A percentile compares a stretch with the other conserved stretches of the same genome.
Conservation (phyloP, 108 stramenopile species). For the Phaeodactylum tricornutum region DNA sequence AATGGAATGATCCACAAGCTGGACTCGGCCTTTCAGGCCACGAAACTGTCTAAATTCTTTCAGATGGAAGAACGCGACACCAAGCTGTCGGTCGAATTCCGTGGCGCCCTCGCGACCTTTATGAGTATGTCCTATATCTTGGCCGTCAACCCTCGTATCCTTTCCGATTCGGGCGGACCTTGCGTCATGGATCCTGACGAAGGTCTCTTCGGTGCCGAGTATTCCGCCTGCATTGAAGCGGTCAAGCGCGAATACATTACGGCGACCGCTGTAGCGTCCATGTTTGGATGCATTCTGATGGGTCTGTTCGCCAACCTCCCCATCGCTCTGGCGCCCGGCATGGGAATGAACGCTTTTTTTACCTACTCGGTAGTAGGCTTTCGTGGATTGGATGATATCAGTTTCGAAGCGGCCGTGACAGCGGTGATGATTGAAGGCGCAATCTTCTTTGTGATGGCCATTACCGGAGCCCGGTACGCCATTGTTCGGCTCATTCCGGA, state of each 20-base stretch:
- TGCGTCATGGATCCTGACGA: conserved; percentile 30
- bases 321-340: conserved; percentile 55
- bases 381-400: conserved; percentile 40
- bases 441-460: conserved; percentile 44
- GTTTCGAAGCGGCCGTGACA: conserved; percentile 42
- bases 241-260: conserved; percentile 42
- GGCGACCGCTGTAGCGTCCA: conserved; percentile 43
- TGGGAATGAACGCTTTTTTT: conserved; percentile 76
- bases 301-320: conserved; percentile 51
- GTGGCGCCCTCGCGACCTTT: conserved; percentile 43
- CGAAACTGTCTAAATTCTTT: no score
- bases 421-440: conserved; percentile 56
- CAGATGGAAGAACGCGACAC: conserved; percentile 26
- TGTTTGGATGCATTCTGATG: conserved; percentile 52
- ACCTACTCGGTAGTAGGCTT: conserved; percentile 58
- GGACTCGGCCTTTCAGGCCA: no score
- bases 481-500: conserved; percentile 49
- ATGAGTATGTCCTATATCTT: conserved; percentile 59
- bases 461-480: conserved; percentile 39
- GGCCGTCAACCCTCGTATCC: conserved; percentile 50
- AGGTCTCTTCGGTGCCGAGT: conserved; percentile 27
- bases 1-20: no score
- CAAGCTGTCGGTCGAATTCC: conserved; percentile 28
- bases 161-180: conserved; percentile 47
- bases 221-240: conserved; percentile 26